Conservation (phyloP, 1,139 yeast genomes). For the Sugiyamaella pinicola region DNA sequence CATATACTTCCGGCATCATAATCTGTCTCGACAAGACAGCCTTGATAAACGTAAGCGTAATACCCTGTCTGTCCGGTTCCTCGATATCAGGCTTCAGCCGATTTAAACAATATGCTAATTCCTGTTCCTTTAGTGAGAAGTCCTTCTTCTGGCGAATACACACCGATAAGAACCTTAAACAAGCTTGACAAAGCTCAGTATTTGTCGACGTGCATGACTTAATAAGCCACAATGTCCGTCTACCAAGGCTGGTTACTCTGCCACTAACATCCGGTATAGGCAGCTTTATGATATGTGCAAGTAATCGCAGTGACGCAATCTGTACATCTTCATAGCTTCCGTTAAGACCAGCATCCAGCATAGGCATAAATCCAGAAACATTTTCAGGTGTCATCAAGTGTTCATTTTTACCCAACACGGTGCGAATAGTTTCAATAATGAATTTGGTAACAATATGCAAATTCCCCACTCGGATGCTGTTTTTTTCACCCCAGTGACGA, state of each 20-base stretch:
- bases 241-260: slow-evolving; percentile 38
- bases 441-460: slow-evolving; percentile 61
- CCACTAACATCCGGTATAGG: slow-evolving; percentile 62
- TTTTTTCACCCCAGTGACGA: slow-evolving; percentile 57
- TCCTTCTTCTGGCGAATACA: slow-evolving; percentile 70
- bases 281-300: slow-evolving; percentile 61
- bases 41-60: slow-evolving; percentile 81
- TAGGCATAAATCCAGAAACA: slow-evolving; percentile 73
- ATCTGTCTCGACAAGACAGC: slow-evolving; percentile 73
- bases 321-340: slow-evolving; percentile 77
- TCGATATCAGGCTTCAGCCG: slow-evolving; percentile 84
- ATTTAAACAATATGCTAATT: slow-evolving; percentile 74
- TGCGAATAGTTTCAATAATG: slow-evolving; percentile 73
- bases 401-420: slow-evolving; percentile 65
- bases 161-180: slow-evolving; percentile 72
- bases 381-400: slow-evolving; percentile 59
- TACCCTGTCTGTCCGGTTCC: slow-evolving; percentile 86
- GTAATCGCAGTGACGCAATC: slow-evolving; percentile 64
- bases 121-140: slow-evolving; percentile 66
- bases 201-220: slow-evolving; percentile 79
- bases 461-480: slow-evolving; percentile 55
- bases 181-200: slow-evolving; percentile 79
- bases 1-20: slow-evolving; percentile 86
- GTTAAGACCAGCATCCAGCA: slow-evolving; percentile 59
- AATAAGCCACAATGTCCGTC: slow-evolving; percentile 63